Evolutionary conservation across 306 rosid genomes (phyloP).

Genomic region (Cucumis sativus): DNA sequence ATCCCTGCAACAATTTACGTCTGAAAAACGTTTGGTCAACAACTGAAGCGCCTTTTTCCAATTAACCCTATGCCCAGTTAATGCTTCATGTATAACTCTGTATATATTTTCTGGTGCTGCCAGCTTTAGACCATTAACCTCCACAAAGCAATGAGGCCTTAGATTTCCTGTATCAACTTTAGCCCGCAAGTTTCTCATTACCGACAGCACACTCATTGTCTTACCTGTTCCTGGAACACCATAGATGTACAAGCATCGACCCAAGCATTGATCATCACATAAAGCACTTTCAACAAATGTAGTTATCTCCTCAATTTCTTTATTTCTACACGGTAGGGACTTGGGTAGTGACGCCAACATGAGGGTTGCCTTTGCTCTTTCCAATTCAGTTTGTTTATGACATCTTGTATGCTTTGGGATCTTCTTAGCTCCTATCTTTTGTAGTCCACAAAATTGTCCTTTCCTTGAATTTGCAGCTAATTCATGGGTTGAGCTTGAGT

Average conservation of each 20-base stretch:
- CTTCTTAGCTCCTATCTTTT: conserved; percentile 69
- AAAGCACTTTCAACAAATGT: conserved; percentile 74
- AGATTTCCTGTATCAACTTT: conserved; percentile 77
- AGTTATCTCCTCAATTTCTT: conserved; percentile 78
- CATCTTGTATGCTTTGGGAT: conserved; percentile 74
- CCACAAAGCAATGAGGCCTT: conserved; percentile 78
- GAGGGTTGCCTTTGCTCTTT: conserved; percentile 85
- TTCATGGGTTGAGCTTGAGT: conserved; percentile 29
- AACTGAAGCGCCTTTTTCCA: conserved; percentile 90
- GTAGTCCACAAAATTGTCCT: conserved; percentile 72
- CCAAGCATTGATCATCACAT: conserved; percentile 75
- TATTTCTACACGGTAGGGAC: conserved; percentile 78
- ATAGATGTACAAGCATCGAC: conserved; percentile 84
- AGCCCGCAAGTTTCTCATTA: conserved; percentile 65
- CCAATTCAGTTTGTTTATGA: conserved; percentile 79
- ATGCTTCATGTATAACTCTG: conserved; percentile 79
- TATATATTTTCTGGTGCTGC: conserved; percentile 86
- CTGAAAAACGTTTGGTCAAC: conserved; percentile 65
- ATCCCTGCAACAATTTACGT: conserved; percentile 53
- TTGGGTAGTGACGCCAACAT: conserved; percentile 75
- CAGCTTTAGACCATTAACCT: conserved; percentile 87
- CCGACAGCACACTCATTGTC: conserved; percentile 85
- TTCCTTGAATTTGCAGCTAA: conserved; percentile 69
- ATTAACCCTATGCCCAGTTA: conserved; percentile 75
- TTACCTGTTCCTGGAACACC: conserved; percentile 99